A percentile compares a stretch with the other conserved stretches of the same genome.
These are phyloP conservation scores for Colletotrichum melonis DNA, from an alignment of 2,329 filamentous ascomycete species.

Conservation along the genomic window DNA sequence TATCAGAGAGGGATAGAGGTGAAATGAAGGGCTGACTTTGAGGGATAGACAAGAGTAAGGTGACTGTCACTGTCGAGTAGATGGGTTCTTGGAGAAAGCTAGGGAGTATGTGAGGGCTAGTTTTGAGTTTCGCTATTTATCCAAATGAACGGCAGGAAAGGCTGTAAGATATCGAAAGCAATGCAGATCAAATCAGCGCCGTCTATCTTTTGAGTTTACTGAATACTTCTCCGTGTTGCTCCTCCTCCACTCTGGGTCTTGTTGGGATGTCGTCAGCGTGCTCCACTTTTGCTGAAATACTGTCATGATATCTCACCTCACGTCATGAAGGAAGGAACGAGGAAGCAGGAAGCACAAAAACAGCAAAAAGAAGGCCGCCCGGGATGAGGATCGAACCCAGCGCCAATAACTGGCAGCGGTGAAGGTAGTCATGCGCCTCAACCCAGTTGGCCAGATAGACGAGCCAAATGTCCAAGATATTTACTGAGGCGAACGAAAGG, in stretches of 20 bases:
- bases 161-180: not conserved
- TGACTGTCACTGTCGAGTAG: slow-evolving; percentile 39
- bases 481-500: not conserved
- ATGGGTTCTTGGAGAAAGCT: not conserved
- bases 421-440: not conserved
- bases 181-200: not conserved
- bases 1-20: not conserved
- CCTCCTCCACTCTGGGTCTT: too few relatives aligned
- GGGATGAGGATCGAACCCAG: not conserved
- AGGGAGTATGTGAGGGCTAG: not conserved
- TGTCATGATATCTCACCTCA: not conserved
- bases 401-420: not conserved
- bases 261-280: not conserved
- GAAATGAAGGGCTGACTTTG: slow-evolving; percentile 18
- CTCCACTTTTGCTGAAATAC: not conserved
- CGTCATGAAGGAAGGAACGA: not conserved
- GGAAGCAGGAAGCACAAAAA: not conserved
- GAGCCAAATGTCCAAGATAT: not conserved
- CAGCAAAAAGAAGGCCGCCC: not conserved
- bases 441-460: not conserved
- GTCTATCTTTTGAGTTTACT: not conserved
- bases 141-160: too few relatives aligned
- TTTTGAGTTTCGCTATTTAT: too few relatives aligned
- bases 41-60: slow-evolving; percentile 48
- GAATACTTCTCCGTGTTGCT: not conserved